A percentile compares a stretch with the other conserved stretches of the same genome.
These are phyloP conservation scores for Casaregolazyma lundiana DNA, from an alignment of 1,139 yeast species.

Conservation along the genomic window DNA sequence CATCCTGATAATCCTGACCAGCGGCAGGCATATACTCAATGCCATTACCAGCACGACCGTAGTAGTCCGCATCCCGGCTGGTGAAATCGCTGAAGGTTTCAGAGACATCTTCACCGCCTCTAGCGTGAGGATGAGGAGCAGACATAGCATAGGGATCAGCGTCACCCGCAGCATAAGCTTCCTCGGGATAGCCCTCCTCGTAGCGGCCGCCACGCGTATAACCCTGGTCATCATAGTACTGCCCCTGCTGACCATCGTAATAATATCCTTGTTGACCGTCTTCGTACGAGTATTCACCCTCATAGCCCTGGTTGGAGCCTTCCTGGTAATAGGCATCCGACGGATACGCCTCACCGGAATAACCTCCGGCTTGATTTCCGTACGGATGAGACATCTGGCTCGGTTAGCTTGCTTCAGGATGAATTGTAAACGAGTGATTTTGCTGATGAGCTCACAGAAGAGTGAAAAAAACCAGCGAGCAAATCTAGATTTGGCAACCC, in stretches of 20 bases:
- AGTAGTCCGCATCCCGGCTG: conserved; percentile 37
- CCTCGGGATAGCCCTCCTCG: conserved; percentile 35
- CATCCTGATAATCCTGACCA: conserved; percentile 33
- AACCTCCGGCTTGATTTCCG: conserved; percentile 11
- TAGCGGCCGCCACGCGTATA: conserved; percentile 25
- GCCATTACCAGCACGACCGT: conserved; percentile 33
- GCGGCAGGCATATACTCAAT: conserved; percentile 24
- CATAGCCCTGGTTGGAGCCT: conserved; percentile 27
- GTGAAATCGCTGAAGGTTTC: conserved; percentile 43
- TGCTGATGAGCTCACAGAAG: not conserved
- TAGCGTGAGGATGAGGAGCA: conserved; percentile 16
- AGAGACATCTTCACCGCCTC: conserved; percentile 32
- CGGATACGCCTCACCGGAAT: conserved; percentile 16
- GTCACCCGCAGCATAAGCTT: conserved; percentile 32
- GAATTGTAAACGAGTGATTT: not conserved
- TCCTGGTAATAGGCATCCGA: conserved; percentile 27
- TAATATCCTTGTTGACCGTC: conserved; percentile 24
- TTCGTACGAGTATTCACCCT: conserved; percentile 31
- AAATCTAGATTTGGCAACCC: not conserved
- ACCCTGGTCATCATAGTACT: conserved; percentile 26
- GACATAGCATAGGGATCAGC: conserved; percentile 32
- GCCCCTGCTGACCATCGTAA: conserved; percentile 29
- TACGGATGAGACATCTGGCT: conserved; percentile 14
- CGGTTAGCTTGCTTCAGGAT: not conserved
- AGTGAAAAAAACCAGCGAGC: not conserved